Evolutionary conservation across 2,329 filamentous ascomycete species (phyloP), one percentile per base, ranked within the genome.

Genomic region (Neocatenulostroma microsporum): DNA sequence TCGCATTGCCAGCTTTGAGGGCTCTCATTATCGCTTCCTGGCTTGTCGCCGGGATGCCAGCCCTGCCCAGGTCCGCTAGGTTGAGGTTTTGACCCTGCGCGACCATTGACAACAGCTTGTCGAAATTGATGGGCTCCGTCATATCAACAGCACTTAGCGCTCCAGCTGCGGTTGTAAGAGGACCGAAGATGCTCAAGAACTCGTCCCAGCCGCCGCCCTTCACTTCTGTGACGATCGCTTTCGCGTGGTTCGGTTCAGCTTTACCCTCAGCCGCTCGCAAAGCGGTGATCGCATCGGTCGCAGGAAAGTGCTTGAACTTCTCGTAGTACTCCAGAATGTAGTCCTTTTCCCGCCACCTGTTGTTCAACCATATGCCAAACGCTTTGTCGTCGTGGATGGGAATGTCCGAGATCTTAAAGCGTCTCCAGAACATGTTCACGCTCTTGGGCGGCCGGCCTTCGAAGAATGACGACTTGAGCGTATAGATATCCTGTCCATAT

Each of bases 341-440:
- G 52, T 98, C 89, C 60, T 98, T 98, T 58, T 94, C 87, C 34
- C 80, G 76, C 91, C 91, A 98, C 29, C 87, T 75, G 39, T 84
- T 79, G 21, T 80, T 74, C 19, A 96, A 69, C 91, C 91, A 98
- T 3, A 70, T 53, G 39, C 93, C 86, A 53, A 98, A 98, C 5
- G 74, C 69, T 26, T 82, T 73, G 12, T 74, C 71, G 48, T 81
- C 76, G 21, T 86, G 73, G 8, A 94, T 72, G 0, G 89, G 89
- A 28, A 98, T 94, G 14, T 86, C 78, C 15, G 74, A 73, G 11
- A 95, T 58, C 21, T 76, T 74, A 62, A 94, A 95, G 8, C 87
- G 79, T 36, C 91, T 78, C 86, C 89, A 98, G 63, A 94, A 83
- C 69, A 96, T 88, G 62, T 95, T 96, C 53, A 96, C 88, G 2